phyloP scores from a whole-genome alignment of 2,329 filamentous ascomycete genomes.

The Esteya vermicola region DNA sequence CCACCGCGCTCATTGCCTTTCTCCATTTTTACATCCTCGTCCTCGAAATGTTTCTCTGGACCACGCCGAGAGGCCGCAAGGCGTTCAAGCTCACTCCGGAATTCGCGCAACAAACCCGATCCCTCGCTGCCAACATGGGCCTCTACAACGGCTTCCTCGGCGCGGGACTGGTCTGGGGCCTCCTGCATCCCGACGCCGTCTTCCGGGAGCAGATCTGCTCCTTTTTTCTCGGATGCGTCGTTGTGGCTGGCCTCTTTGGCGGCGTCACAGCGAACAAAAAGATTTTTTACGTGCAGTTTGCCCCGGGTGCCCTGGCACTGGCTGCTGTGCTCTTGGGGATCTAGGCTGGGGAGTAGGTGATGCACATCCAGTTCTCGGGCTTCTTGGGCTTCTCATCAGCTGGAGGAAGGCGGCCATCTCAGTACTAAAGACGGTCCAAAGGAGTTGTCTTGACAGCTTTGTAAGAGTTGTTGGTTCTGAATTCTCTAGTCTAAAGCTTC shows the following conservation, averaged over 20 bases:
- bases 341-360: no score
- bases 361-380: no score
- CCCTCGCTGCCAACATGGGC: conserved; percentile 34
- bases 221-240: conserved; percentile 33
- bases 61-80: conserved; percentile 26
- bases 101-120: conserved; percentile 28
- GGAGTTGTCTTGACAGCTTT: no score
- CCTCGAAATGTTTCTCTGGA: conserved; percentile 37
- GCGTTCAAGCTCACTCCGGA: conserved; percentile 28
- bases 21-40: conserved; percentile 35
- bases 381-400: no score
- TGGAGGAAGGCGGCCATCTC: no score
- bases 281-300: conserved; percentile 29
- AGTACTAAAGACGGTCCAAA: no score
- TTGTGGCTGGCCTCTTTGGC: conserved; percentile 30
- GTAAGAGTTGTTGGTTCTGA: no score
- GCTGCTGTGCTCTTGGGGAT: conserved; percentile 13
- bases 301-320: conserved; percentile 20
- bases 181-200: conserved; percentile 27
- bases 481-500: no score
- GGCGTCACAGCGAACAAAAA: conserved; percentile 23
- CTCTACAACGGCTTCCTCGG: conserved; percentile 40
- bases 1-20: no score
- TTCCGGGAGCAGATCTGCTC: conserved; percentile 28
- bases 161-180: conserved; percentile 30